Base-by-base conservation (phyloP, 2,329 filamentous ascomycete species). In the Trichothecium roseum region DNA sequence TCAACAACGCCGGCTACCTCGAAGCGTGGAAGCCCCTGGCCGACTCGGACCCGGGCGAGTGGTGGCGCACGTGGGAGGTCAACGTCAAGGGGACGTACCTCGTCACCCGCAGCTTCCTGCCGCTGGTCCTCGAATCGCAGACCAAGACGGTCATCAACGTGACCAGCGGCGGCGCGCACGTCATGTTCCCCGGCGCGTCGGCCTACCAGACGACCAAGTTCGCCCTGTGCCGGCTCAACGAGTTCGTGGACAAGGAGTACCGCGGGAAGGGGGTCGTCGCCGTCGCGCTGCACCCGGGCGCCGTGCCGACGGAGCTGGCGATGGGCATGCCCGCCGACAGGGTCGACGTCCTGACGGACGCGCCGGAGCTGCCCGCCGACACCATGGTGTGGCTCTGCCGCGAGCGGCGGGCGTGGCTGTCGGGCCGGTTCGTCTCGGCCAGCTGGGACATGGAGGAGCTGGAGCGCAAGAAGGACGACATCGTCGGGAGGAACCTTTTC, bases 121-220 rank as follows among this genome's bases (percentile, higher is more conserved):
- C 68, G 0, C 40, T 67, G 28, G 41, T 72, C 35, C 36, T 63
- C 7, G 43, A 47, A 15, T 49, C 43, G 4, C 43, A 42, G 4
- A 42, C 51, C 29, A 63, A 63, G 46, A 63, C 58, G 0, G 54
- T 74, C 16, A 51, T 74, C 33, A 66, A 64, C 38, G 13, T 31
- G 29, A 16, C 29, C 15, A 37, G 35, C 27, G 28, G 17, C 8
- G 34, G 27, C n/a, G 34, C 28, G 12, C 34, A 36, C 28, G 18
- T 22, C 27, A 30, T 31, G 15, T 20, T 30, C 28, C 34, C 28
- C 16, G 34, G 34, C 18, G 32, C 32, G 14, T 39, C 33, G 9
- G 54, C 56, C 3, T 76, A 75, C 41, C 55, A 62, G 37, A 57
- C 57, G 2, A 56, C 54, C 27, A 74, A 75, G 46, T 51, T 72